These are phyloP conservation scores for Citrullus amarus DNA, from an alignment of 306 rosid species.

Conservation along the genomic window DNA sequence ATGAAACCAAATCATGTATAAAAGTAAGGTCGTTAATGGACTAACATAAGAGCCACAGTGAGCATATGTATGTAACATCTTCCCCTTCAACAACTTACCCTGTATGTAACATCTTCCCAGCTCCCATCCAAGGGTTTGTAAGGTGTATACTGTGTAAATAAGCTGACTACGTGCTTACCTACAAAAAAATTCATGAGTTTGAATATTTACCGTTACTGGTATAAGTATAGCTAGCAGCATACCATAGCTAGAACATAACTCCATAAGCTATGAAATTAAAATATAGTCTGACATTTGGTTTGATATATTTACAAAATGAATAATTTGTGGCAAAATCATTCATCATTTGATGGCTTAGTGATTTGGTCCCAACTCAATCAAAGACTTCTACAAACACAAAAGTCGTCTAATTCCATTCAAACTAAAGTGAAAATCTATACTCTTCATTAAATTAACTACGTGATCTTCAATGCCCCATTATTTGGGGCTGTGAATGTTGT, in stretches of 20 bases:
- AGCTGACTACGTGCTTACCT: conserved; percentile 91
- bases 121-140: conserved; percentile 65
- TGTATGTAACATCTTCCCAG: conserved; percentile 68
- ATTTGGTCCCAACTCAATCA: neutral
- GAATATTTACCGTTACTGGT: neutral
- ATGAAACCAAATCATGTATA: neutral
- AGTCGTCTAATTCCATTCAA: neutral
- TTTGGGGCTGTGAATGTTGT: neutral
- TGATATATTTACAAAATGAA: neutral
- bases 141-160: conserved; percentile 85
- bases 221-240: neutral
- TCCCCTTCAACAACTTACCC: conserved; percentile 35
- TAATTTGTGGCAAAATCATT: neutral
- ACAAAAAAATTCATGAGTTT: neutral
- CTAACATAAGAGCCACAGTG: neutral
- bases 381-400: neutral
- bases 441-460: neutral
- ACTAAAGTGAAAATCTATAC: neutral
- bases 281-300: neutral
- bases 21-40: neutral
- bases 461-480: neutral
- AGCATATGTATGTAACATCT: conserved; percentile 32
- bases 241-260: neutral
- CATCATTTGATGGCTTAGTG: neutral
- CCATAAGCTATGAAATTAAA: neutral